Base-by-base conservation (phyloP, 2,329 filamentous ascomycete genomes). In the Fusarium brevicatenulatum region DNA sequence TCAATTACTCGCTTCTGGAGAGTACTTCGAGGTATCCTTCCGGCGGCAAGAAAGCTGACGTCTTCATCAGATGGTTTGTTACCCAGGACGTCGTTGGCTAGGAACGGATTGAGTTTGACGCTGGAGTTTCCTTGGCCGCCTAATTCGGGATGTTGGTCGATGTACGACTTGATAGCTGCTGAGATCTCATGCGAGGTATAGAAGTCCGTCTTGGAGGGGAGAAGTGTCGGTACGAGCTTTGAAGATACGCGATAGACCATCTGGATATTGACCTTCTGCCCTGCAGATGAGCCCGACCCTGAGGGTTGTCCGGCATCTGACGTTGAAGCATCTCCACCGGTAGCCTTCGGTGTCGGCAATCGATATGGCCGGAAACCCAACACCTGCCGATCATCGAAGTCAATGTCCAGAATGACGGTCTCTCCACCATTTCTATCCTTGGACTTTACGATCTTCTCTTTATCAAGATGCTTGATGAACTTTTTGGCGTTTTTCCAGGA, bases 401-500 rank as follows among this genome's bases (percentile, higher is more conserved):
- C 67, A 11, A 76, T 72, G 7, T 59, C 67, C 2, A 76, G 64
- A 36, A 76, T 76, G 12, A 76, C 74, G 9, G 74, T 76, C 49
- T 76, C 74, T 1, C 74, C 74, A 5, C 74, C 74, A 4, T 76
- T 76, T 5, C 74, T 50, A 13, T 76, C 74, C 23, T 76, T 76
- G 0, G 74, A 68, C 15, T 70, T 71, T 2, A 72, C 64, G 9
- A 76, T 32, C 0, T 46, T 32, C 1, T 43, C 23, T 55, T 76
- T 76, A 16, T 73, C 64, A 5, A 76, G 34, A 36, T 76, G 64
- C 30, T 76, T 76, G 42, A 76, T 76, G 36, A 76, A 76, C 30
- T 75, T 76, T 13, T 76, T 76, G 9, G 64, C 64, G 9, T 71
- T 76, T 30, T 76, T 76, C 74, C 74, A 76, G 1, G 74, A 76